Conservation (phyloP, 2,329 filamentous ascomycete species). For the Trichoderma sp. region DNA sequence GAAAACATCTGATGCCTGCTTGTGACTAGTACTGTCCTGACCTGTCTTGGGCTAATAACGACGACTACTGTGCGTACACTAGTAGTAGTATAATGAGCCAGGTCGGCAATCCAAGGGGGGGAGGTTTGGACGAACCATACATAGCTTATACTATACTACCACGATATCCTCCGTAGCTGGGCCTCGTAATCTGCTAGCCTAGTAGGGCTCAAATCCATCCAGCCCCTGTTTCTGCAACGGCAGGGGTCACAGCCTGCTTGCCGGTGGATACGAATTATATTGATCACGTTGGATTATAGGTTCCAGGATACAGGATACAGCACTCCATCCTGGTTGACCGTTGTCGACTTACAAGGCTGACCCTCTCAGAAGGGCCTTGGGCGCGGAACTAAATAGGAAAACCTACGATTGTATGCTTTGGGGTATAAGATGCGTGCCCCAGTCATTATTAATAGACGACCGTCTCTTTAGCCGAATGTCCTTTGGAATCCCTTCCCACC, state of each 20-base stretch:
- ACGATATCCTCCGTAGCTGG: not conserved
- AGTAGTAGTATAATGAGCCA: too few species aligned
- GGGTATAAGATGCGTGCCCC: constrained; percentile 4
- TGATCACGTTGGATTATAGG: constrained; percentile 8
- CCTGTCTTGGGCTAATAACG: too few species aligned
- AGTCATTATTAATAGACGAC: not conserved
- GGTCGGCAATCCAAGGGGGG: constrained; percentile 1
- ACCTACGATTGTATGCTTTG: not conserved
- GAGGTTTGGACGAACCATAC: not conserved
- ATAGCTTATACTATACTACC: not conserved
- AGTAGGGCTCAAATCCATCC: not conserved
- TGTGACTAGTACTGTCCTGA: not conserved
- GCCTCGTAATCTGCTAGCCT: not conserved
- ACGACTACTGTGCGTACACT: too few species aligned
- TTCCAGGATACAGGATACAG: not conserved
- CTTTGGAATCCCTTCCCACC: not conserved
- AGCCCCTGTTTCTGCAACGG: not conserved
- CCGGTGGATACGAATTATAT: not conserved
- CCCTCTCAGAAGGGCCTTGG: not conserved
- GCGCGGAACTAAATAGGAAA: not conserved
- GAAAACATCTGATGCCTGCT: not conserved
- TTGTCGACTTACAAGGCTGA: not conserved
- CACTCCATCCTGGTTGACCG: not conserved
- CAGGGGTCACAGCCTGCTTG: not conserved
- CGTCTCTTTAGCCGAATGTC: not conserved